Conservation (phyloP, 2,329 filamentous ascomycete genomes). For the Teratosphaeria gauchensis region DNA sequence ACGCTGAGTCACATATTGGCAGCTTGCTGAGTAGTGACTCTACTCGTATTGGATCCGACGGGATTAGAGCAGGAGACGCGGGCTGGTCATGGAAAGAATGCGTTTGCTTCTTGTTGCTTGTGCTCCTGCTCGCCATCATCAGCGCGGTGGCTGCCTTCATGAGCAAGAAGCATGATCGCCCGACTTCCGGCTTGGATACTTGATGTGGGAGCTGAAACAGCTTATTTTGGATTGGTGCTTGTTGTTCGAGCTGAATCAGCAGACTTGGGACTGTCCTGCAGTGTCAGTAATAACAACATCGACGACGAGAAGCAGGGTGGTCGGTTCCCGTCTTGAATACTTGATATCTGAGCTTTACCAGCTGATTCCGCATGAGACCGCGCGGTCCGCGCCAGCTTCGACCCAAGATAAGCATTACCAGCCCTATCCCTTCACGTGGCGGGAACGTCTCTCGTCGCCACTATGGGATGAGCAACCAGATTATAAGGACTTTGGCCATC, state of each 20-base stretch:
- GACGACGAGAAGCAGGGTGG: neutral
- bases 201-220: neutral
- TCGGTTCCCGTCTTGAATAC: neutral
- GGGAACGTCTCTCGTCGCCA: no score
- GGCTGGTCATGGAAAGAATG: neutral
- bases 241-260: neutral
- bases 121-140: neutral
- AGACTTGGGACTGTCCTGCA: neutral
- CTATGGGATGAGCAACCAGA: no score
- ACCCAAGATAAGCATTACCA: no score
- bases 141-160: neutral
- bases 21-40: neutral
- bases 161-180: neutral
- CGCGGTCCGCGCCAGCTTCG: no score
- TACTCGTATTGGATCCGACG: neutral
- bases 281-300: neutral
- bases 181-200: neutral
- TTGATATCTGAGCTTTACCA: no score
- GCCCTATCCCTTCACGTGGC: no score
- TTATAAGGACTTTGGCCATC: no score
- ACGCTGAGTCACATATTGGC: neutral
- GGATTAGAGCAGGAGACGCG: neutral
- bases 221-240: neutral
- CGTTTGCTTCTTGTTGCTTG: neutral
- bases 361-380: no score